Percentiles rank a stretch among this genome's conserved stretches.
Evolutionary conservation across 495 filamentous ascomycete species (phyloP).

Genomic region (Poronia punctata): DNA sequence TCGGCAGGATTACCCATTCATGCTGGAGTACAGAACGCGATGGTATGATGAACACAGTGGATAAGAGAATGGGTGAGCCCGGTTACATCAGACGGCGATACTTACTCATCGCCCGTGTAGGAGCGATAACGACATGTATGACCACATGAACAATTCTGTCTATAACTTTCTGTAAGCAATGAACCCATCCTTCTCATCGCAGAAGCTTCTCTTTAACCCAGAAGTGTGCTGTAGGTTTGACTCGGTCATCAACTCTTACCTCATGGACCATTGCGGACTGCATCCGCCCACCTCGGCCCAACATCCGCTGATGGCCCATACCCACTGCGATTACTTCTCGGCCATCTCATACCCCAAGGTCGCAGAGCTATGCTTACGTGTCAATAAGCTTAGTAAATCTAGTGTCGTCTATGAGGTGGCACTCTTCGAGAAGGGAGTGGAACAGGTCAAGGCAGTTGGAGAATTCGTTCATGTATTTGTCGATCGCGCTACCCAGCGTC

Average conservation of each 20-base stretch:
- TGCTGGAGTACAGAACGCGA: conserved; percentile 78
- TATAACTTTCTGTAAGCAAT: conserved; percentile 62
- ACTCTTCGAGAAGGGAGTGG: conserved; percentile 68
- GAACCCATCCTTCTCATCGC: background rate
- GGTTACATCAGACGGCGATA: conserved; percentile 1
- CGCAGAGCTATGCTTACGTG: conserved; percentile 73
- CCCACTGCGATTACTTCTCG: conserved; percentile 76
- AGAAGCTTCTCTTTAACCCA: background rate
- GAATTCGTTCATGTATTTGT: conserved; percentile 89
- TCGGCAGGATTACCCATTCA: conserved; percentile 68
- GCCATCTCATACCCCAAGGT: conserved; percentile 77
- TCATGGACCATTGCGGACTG: conserved; percentile 72
- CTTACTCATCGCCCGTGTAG: conserved; percentile 32
- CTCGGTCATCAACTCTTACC: conserved; percentile 83
- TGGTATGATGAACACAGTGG: conserved; percentile 53
- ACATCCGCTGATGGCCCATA: conserved; percentile 76
- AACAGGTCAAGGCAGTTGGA: conserved; percentile 78
- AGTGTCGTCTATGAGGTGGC: conserved; percentile 92
- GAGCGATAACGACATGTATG: conserved; percentile 96
- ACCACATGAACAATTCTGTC: conserved; percentile 76
- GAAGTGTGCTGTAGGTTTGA: conserved; percentile 48
- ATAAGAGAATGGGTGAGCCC: background rate
- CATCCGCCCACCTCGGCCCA: conserved; percentile 61
- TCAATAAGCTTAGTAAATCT: conserved; percentile 75
- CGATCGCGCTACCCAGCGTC: conserved; percentile 61